Evolutionary conservation across 768 basidiomycete genomes (phyloP).

Genomic region (Lanmaoa pseudosensibilis): DNA sequence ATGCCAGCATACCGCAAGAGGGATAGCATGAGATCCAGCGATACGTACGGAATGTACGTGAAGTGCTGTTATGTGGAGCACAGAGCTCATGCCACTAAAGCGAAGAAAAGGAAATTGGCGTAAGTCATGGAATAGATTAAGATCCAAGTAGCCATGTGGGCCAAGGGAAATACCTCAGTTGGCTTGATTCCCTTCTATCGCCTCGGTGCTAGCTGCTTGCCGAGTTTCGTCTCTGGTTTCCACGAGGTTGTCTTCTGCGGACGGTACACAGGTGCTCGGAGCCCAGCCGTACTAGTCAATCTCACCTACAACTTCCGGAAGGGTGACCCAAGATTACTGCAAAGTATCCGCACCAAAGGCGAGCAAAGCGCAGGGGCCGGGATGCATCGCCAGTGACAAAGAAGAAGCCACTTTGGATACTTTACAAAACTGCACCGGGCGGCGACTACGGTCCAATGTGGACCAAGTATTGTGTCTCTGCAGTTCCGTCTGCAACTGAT

Average conservation of each 20-base stretch:
- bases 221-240: background rate
- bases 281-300: background rate
- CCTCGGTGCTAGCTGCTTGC: background rate
- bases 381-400: background rate
- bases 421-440: background rate
- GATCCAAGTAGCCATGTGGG: slow-evolving; percentile 1
- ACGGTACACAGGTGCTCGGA: background rate
- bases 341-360: background rate
- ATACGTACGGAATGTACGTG: background rate
- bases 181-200: background rate
- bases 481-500: too few relatives aligned
- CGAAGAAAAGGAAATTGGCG: background rate
- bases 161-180: background rate
- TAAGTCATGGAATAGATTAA: background rate
- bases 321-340: background rate
- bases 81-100: background rate
- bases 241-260: background rate
- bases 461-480: too few relatives aligned
- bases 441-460: too few relatives aligned
- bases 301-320: background rate
- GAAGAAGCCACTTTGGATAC: background rate
- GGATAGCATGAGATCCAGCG: background rate
- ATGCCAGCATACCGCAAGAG: background rate
- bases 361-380: background rate
- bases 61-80: background rate